phyloP scores from a whole-genome alignment of 768 basidiomycete species.

The Termitomyces sp. region DNA sequence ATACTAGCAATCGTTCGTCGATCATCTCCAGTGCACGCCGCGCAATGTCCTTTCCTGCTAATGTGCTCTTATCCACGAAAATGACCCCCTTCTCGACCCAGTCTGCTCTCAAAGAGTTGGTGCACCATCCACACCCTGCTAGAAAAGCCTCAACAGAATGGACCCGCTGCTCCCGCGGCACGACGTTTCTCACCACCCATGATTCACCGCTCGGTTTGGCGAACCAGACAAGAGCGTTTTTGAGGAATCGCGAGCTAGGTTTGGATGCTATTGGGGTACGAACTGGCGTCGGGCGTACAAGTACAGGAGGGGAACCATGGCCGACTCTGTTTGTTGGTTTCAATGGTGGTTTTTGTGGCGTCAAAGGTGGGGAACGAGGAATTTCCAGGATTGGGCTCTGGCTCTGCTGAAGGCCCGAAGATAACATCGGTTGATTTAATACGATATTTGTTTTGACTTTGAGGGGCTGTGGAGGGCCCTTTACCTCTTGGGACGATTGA shows the following conservation, averaged over 20 bases:
- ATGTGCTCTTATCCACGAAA: slow-evolving; percentile 27
- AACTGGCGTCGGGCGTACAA: neutral
- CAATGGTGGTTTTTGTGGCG: neutral
- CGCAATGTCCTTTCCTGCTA: slow-evolving; percentile 9
- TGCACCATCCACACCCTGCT: slow-evolving; percentile 40
- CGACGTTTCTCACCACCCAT: slow-evolving; percentile 22
- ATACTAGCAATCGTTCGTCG: neutral
- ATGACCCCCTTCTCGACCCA: slow-evolving; percentile 28
- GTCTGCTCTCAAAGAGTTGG: neutral
- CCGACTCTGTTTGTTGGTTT: neutral
- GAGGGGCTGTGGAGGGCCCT: neutral
- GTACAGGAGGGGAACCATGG: neutral
- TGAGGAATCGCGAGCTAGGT: slow-evolving; percentile 1
- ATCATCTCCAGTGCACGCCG: slow-evolving; percentile 9
- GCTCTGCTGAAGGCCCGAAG: neutral
- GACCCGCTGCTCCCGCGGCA: slow-evolving; percentile 28
- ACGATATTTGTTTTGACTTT: neutral
- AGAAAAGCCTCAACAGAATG: slow-evolving; percentile 42
- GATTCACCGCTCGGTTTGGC: slow-evolving; percentile 15
- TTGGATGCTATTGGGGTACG: neutral
- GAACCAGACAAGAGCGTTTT: slow-evolving; percentile 25
- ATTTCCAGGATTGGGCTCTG: neutral
- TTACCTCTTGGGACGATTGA: neutral
- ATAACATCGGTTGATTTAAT: neutral
- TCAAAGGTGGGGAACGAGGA: neutral